Conservation (phyloP, 306 rosid genomes). For the Prunus fruticosa region DNA sequence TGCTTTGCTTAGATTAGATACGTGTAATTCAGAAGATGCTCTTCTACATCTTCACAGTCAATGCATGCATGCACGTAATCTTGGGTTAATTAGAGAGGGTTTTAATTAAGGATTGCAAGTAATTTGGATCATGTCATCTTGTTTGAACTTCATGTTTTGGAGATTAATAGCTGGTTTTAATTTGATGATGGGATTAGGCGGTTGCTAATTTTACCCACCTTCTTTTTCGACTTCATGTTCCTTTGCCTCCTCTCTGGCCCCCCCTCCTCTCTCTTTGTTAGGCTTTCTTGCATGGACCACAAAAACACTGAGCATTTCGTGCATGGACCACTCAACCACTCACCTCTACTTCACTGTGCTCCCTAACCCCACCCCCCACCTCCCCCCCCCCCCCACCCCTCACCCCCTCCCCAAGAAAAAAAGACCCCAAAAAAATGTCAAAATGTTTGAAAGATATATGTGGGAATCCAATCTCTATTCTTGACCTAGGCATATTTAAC, state of each 20-base stretch:
- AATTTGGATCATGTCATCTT: not conserved
- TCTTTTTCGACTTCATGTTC: not conserved
- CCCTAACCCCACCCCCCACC: not conserved
- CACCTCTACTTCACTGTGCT: slow-evolving; percentile 21
- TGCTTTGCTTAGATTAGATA: not conserved
- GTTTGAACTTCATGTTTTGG: not conserved
- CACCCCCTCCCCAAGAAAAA: slow-evolving; percentile 16
- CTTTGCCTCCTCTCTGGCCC: not conserved
- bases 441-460: not conserved
- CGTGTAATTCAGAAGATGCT: not conserved
- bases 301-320: slow-evolving; percentile 41
- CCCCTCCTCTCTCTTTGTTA: not conserved
- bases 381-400: slow-evolving; percentile 17
- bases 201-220: slow-evolving; percentile 1
- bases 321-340: slow-evolving; percentile 62
- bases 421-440: not conserved
- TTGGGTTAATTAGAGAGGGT: not conserved
- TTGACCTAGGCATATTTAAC: not conserved
- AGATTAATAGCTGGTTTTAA: not conserved
- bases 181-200: not conserved
- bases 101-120: not conserved
- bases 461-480: not conserved
- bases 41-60: too few species aligned
- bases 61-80: not conserved
- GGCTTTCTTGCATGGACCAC: slow-evolving; percentile 76